Conservation (phyloP, 1,284 basidiomycete genomes). For the Vanrija pseudolonga region DNA sequence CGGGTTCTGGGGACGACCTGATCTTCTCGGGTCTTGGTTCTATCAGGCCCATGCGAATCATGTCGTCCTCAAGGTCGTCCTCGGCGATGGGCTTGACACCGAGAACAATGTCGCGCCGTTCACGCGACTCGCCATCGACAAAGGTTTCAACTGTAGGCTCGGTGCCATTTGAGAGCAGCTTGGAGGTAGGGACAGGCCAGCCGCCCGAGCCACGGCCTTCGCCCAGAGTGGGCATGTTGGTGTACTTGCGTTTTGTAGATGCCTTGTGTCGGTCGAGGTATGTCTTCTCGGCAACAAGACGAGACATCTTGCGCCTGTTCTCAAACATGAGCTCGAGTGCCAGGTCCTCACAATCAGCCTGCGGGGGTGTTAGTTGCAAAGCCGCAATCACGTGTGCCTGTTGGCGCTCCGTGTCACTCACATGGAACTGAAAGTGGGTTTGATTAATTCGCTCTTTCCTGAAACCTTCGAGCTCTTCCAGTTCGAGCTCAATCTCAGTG, state of each 20-base stretch:
- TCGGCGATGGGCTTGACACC: conserved; percentile 2
- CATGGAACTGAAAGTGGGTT: conserved; percentile 16
- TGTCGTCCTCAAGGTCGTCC: conserved; percentile 19
- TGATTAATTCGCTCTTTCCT: conserved; percentile 2
- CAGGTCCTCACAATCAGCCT: conserved; percentile 24
- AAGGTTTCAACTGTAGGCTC: conserved; percentile 13
- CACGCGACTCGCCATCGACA: conserved; percentile 13
- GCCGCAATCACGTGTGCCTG: no score
- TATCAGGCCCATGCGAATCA: conserved; percentile 15
- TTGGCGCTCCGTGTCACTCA: conserved; percentile 11
- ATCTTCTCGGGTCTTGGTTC: no score
- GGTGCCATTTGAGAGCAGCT: conserved; percentile 23
- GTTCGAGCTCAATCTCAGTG: no score
- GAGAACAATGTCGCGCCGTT: conserved; percentile 17
- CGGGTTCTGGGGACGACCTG: no score
- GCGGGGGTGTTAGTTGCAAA: conserved; percentile 1
- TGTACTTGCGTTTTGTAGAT: conserved; percentile 17
- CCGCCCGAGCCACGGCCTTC: conserved; percentile 32
- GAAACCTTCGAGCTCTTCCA: no score
- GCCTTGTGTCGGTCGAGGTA: conserved; percentile 20
- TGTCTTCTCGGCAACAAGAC: conserved; percentile 22
- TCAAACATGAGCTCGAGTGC: conserved; percentile 18
- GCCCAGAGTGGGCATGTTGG: conserved; percentile 24
- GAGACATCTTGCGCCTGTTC: conserved; percentile 20
- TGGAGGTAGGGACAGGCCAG: conserved; percentile 20